A percentile compares a stretch with the other conserved stretches of the same genome.
phyloP scores from a whole-genome alignment of 2,329 filamentous ascomycete species.

The Nothomitra cinnamomea region DNA sequence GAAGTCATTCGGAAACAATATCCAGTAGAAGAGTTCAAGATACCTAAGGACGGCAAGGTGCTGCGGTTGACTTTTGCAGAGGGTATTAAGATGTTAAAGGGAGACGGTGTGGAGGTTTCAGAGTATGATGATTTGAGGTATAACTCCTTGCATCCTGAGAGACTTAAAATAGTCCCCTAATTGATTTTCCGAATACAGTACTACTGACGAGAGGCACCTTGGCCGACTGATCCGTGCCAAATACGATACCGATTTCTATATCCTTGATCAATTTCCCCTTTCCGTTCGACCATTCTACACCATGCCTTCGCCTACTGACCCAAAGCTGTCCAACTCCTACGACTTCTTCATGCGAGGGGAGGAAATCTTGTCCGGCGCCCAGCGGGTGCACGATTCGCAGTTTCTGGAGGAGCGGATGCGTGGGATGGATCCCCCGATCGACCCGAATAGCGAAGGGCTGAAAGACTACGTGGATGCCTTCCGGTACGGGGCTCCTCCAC shows the following conservation, averaged over 20 bases:
- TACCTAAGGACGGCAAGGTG: conserved; percentile 57
- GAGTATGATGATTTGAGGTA: conserved; percentile 62
- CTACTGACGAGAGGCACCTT: conserved; percentile 74
- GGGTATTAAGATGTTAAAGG: conserved; percentile 58
- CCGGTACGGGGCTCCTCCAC: conserved; percentile 44
- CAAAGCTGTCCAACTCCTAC: conserved; percentile 47
- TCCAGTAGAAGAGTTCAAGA: conserved; percentile 59
- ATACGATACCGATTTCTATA: conserved; percentile 90
- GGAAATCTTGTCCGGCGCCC: conserved; percentile 50
- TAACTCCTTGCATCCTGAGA: background rate
- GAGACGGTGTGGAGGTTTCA: conserved; percentile 56
- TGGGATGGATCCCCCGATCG: conserved; percentile 33
- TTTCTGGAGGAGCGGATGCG: conserved; percentile 41
- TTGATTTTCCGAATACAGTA: conserved; percentile 23
- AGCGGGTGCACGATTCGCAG: conserved; percentile 46
- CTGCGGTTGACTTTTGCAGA: conserved; percentile 64
- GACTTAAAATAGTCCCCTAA: background rate
- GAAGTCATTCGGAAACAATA: conserved; percentile 57
- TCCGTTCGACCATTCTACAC: conserved; percentile 83
- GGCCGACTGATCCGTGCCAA: conserved; percentile 74
- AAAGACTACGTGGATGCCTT: conserved; percentile 48
- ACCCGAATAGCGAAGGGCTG: conserved; percentile 40
- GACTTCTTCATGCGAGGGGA: conserved; percentile 55
- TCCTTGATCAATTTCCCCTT: conserved; percentile 91
- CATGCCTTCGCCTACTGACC: conserved; percentile 54